These are phyloP conservation scores for Oryza punctata DNA, from an alignment of 176 grass and related monocot genomes.

Conservation along the genomic window DNA sequence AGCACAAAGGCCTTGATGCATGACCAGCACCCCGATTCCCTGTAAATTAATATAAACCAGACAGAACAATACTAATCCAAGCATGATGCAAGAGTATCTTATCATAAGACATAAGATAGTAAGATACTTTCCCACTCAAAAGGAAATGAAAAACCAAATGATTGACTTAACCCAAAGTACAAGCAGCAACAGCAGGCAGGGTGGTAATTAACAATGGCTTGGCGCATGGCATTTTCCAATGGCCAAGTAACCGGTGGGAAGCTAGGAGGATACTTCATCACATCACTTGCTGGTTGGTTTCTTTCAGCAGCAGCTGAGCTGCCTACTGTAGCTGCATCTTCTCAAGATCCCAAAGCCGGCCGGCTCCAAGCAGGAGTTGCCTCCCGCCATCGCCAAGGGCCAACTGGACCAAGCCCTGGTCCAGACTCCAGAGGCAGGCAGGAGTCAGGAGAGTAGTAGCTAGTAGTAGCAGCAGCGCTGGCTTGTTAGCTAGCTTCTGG, in stretches of 20 bases:
- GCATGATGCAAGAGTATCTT: conserved; percentile 28
- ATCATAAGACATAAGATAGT: conserved; percentile 21
- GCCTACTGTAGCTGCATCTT: conserved; percentile 24
- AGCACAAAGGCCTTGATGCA: conserved; percentile 28
- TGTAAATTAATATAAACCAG: background rate
- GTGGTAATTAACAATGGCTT: conserved; percentile 34
- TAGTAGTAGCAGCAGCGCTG: background rate
- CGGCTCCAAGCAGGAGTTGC: conserved; percentile 17
- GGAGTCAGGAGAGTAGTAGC: background rate
- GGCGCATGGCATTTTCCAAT: conserved; percentile 73
- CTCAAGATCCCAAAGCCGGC: conserved; percentile 18
- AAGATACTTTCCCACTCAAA: conserved; percentile 18
- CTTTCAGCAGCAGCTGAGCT: conserved; percentile 16
- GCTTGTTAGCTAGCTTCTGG: conserved; percentile 11
- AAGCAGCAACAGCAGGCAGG: background rate
- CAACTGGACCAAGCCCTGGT: background rate
- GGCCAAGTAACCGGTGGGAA: conserved; percentile 50
- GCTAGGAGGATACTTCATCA: conserved; percentile 30
- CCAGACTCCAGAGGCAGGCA: conserved; percentile 10
- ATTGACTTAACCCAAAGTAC: conserved; percentile 25
- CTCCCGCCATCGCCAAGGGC: conserved; percentile 51
- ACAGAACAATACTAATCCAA: background rate
- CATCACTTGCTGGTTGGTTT: background rate
- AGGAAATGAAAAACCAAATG: background rate
- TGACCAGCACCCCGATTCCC: background rate